phyloP scores from a whole-genome alignment of 352 stramenopile genomes.

The Globisporangium carolinianum region DNA sequence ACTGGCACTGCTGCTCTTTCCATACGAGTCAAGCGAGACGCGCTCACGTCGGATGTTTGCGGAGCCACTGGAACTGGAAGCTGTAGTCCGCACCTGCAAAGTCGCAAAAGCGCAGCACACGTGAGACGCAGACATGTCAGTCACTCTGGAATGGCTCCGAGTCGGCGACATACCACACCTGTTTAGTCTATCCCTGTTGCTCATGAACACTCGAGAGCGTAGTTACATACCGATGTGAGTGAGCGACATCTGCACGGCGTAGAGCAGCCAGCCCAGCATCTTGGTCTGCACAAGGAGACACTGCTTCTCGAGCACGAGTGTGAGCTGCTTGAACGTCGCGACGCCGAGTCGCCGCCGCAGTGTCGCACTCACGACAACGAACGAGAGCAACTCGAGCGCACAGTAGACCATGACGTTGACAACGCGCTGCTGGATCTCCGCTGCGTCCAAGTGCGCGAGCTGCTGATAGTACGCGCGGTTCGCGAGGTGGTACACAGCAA shows the following conservation, averaged over 20 bases:
- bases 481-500: neutral
- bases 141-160: too few species aligned
- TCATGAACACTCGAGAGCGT: neutral
- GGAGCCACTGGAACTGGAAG: slow-evolving; percentile 2
- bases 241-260: slow-evolving; percentile 3
- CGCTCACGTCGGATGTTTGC: neutral
- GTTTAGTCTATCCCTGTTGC: neutral
- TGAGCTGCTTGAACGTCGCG: slow-evolving; percentile 18
- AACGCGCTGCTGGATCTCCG: neutral
- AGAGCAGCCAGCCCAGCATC: slow-evolving; percentile 29
- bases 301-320: slow-evolving; percentile 29
- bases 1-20: too few species aligned
- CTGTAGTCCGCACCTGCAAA: neutral
- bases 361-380: slow-evolving; percentile 20
- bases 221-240: slow-evolving; percentile 5
- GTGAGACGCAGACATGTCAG: neutral
- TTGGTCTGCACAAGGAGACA: slow-evolving; percentile 23
- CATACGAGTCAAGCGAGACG: too few species aligned
- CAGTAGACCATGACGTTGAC: slow-evolving; percentile 23
- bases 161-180: neutral
- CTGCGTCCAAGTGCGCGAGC: neutral
- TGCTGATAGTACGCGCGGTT: slow-evolving; percentile 8
- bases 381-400: slow-evolving; percentile 28
- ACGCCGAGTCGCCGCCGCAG: slow-evolving; percentile 17
- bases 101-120: neutral